phyloP scores from a whole-genome alignment of 345 rosid species.

The Clarkia xantiana region DNA sequence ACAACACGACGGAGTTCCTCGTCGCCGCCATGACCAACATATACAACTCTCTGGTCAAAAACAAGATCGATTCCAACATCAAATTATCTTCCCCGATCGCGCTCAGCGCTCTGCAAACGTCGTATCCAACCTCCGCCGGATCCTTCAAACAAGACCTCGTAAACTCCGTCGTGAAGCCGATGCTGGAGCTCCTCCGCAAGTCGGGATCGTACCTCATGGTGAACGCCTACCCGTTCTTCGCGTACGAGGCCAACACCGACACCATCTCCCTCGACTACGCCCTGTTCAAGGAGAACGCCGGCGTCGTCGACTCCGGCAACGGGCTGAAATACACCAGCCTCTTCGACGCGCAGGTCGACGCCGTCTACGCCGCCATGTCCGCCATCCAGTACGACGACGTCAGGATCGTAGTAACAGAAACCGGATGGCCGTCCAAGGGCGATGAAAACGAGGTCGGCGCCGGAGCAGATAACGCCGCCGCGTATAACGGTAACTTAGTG shows the following conservation, averaged over 20 bases:
- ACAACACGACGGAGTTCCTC: slow-evolving; percentile 47
- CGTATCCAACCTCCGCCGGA: slow-evolving; percentile 84
- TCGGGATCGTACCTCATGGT: slow-evolving; percentile 64
- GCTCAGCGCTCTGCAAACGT: slow-evolving; percentile 37
- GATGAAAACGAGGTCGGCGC: slow-evolving; percentile 69
- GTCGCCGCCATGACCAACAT: slow-evolving; percentile 80
- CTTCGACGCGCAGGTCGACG: slow-evolving; percentile 82
- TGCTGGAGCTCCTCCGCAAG: slow-evolving; percentile 47
- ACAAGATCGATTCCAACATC: slow-evolving; percentile 31
- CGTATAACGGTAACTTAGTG: slow-evolving; percentile 75
- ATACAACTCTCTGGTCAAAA: slow-evolving; percentile 41
- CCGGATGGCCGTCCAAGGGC: slow-evolving; percentile 96
- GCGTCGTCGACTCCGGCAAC: slow-evolving; percentile 62
- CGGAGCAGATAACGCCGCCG: slow-evolving; percentile 46
- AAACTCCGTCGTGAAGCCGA: slow-evolving; percentile 67
- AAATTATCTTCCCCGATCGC: slow-evolving; percentile 76
- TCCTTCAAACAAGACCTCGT: slow-evolving; percentile 43
- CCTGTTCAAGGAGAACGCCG: slow-evolving; percentile 46
- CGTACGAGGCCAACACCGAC: slow-evolving; percentile 52
- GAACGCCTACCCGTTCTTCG: slow-evolving; percentile 81
- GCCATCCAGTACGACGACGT: slow-evolving; percentile 52
- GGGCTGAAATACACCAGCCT: slow-evolving; percentile 59
- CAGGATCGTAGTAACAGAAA: slow-evolving; percentile 59
- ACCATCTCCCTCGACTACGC: slow-evolving; percentile 63
- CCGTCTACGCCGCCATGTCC: slow-evolving; percentile 72